Percentiles rank a stretch among this genome's conserved stretches.
phyloP scores from a whole-genome alignment of 1,284 basidiomycete species.

The Puccinia triticina region DNA sequence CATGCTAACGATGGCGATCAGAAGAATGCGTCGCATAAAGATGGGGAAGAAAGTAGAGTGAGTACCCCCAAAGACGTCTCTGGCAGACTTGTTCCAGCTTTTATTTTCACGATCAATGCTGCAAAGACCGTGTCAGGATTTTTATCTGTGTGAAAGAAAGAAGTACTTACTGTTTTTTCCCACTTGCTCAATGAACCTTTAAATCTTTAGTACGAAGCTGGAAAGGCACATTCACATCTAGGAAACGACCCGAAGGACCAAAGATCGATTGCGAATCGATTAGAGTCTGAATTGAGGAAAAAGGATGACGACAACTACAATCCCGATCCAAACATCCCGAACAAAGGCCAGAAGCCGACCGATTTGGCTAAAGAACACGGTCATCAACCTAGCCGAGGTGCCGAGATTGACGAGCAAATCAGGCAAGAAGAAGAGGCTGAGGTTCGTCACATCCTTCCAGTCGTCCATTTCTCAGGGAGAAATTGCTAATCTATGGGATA shows the following conservation, averaged over 20 bases:
- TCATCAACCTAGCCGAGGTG: conserved; percentile 57
- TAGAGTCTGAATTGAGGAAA: conserved; percentile 42
- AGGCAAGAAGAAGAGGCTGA: conserved; percentile 56
- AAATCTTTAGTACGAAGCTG: conserved; percentile 10
- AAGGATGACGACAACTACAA: conserved; percentile 22
- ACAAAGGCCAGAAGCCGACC: conserved; percentile 43
- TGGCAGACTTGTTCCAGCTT: neutral
- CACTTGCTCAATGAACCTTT: neutral
- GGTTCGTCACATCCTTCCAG: neutral
- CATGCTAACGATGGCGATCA: conserved; percentile 50
- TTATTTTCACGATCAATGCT: neutral
- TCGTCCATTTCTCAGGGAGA: neutral
- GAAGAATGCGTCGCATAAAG: conserved; percentile 20
- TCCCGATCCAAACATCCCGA: conserved; percentile 38
- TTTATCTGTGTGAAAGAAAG: neutral
- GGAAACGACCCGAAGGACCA: conserved; percentile 43
- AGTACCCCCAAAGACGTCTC: neutral
- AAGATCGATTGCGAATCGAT: conserved; percentile 45
- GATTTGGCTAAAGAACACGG: conserved; percentile 54
- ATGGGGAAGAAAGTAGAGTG: conserved; percentile 10
- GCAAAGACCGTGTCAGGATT: neutral
- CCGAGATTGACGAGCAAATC: conserved; percentile 58
- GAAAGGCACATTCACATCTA: conserved; percentile 34
- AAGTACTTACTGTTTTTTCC: neutral
- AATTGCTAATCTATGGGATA: neutral